A percentile compares a stretch with the other conserved stretches of the same genome.
phyloP scores from a whole-genome alignment of 1,139 yeast genomes.

The Kodamaea alishanica region DNA sequence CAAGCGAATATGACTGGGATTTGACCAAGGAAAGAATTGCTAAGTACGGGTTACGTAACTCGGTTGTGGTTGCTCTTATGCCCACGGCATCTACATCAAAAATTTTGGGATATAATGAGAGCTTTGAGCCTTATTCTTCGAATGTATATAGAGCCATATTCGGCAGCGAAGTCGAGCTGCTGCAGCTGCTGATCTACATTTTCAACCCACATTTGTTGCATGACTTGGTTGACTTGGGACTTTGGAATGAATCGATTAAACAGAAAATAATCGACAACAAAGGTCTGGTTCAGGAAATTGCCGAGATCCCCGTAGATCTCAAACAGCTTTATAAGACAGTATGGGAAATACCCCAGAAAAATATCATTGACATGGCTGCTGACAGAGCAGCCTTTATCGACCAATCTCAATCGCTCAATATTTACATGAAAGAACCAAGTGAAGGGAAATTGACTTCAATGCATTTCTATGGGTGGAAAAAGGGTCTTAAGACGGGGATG shows the following conservation, averaged over 20 bases:
- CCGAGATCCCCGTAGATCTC: slow-evolving; percentile 71
- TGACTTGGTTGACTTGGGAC: slow-evolving; percentile 77
- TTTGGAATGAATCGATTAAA: slow-evolving; percentile 81
- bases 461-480: slow-evolving; percentile 98
- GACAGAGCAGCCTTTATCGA: slow-evolving; percentile 92
- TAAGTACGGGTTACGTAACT: slow-evolving; percentile 71
- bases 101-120: slow-evolving; percentile 83
- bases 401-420: slow-evolving; percentile 90
- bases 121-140: slow-evolving; percentile 89
- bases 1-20: slow-evolving; percentile 77
- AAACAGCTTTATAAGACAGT: slow-evolving; percentile 86
- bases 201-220: slow-evolving; percentile 79
- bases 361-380: slow-evolving; percentile 90
- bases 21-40: slow-evolving; percentile 56
- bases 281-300: slow-evolving; percentile 82
- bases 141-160: slow-evolving; percentile 67
- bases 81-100: slow-evolving; percentile 95
- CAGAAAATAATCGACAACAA: slow-evolving; percentile 72
- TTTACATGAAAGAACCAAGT: slow-evolving; percentile 81
- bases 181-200: slow-evolving; percentile 75
- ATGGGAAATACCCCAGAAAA: slow-evolving; percentile 92
- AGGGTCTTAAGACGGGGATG: slow-evolving; percentile 97
- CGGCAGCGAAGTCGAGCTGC: too few species aligned
- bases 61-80: slow-evolving; percentile 86
- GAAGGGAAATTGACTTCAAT: slow-evolving; percentile 93